Percentiles rank a stretch among this genome's conserved stretches.
These are phyloP conservation scores for Cryptococcus sp. DNA, from an alignment of 1,284 basidiomycete species.

Conservation along the genomic window DNA sequence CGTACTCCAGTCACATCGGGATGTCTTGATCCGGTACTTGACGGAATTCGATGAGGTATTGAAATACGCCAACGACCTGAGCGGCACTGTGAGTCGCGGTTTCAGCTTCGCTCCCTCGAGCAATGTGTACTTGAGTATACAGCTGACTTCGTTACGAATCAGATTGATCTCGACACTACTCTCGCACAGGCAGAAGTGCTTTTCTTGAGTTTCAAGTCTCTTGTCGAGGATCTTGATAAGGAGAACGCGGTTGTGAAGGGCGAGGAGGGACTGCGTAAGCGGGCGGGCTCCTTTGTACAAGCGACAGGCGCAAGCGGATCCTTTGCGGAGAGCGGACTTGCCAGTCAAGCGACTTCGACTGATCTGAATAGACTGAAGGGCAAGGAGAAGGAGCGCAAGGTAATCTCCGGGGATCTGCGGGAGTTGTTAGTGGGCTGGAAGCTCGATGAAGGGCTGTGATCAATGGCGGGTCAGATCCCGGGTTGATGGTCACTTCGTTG, in stretches of 20 bases:
- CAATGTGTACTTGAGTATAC: not conserved
- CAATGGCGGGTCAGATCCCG: too few species aligned
- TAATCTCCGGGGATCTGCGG: constrained; percentile 21
- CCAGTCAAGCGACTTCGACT: not conserved
- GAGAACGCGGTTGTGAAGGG: constrained; percentile 16
- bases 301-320: not conserved
- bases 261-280: constrained; percentile 5
- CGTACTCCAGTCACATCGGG: constrained; percentile 88
- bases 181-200: constrained; percentile 91
- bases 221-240: constrained; percentile 81
- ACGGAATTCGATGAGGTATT: constrained; percentile 70
- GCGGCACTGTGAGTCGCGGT: constrained; percentile 65
- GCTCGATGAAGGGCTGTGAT: too few species aligned
- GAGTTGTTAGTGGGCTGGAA: constrained; percentile 21
- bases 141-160: constrained; percentile 2
- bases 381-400: constrained; percentile 14
- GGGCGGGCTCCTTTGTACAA: not conserved
- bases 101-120: not conserved
- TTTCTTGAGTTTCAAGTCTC: constrained; percentile 59
- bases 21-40: constrained; percentile 89
- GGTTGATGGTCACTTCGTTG: not conserved
- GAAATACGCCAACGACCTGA: constrained; percentile 92
- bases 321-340: too few species aligned
- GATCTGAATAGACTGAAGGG: not conserved
- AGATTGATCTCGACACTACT: constrained; percentile 85